A percentile compares a stretch with the other conserved stretches of the same genome.
These are phyloP conservation scores for Epithele typhae DNA, from an alignment of 768 basidiomycete genomes.

Conservation along the genomic window DNA sequence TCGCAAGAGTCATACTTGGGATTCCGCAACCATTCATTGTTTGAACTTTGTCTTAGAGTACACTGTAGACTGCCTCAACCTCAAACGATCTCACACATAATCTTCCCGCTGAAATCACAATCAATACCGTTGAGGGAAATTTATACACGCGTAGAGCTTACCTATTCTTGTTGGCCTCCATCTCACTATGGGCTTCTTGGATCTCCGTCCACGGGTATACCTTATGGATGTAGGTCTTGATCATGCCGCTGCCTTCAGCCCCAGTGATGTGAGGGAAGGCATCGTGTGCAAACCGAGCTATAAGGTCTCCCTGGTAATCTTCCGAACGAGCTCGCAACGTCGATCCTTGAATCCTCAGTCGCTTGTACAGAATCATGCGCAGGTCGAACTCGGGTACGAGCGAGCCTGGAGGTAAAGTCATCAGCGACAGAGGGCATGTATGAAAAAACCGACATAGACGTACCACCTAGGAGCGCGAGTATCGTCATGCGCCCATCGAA, in stretches of 20 bases:
- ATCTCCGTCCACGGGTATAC: slow-evolving; percentile 81
- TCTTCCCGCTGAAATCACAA: slow-evolving; percentile 14
- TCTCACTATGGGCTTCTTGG: slow-evolving; percentile 75
- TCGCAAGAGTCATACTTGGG: too few species aligned
- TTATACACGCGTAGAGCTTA: slow-evolving; percentile 17
- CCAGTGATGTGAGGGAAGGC: slow-evolving; percentile 58
- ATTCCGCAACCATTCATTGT: too few species aligned
- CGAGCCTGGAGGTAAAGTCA: slow-evolving; percentile 37
- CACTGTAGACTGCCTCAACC: too few species aligned
- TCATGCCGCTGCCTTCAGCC: slow-evolving; percentile 47
- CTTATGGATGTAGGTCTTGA: slow-evolving; percentile 78
- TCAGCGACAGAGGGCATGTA: neutral
- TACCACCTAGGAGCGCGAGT: slow-evolving; percentile 65
- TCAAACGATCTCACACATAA: slow-evolving; percentile 17
- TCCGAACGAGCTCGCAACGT: slow-evolving; percentile 72
- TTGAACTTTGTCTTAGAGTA: neutral
- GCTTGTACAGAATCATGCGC: slow-evolving; percentile 70
- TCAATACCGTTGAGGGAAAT: neutral
- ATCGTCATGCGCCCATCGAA: slow-evolving; percentile 73
- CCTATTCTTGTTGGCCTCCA: slow-evolving; percentile 70
- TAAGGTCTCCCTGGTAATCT: slow-evolving; percentile 75
- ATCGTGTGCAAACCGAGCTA: slow-evolving; percentile 52
- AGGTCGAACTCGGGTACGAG: slow-evolving; percentile 53
- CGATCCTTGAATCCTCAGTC: slow-evolving; percentile 84
- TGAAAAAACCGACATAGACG: neutral